Evolutionary conservation across 768 basidiomycete species (phyloP).

Genomic region (Leccinum broughii): DNA sequence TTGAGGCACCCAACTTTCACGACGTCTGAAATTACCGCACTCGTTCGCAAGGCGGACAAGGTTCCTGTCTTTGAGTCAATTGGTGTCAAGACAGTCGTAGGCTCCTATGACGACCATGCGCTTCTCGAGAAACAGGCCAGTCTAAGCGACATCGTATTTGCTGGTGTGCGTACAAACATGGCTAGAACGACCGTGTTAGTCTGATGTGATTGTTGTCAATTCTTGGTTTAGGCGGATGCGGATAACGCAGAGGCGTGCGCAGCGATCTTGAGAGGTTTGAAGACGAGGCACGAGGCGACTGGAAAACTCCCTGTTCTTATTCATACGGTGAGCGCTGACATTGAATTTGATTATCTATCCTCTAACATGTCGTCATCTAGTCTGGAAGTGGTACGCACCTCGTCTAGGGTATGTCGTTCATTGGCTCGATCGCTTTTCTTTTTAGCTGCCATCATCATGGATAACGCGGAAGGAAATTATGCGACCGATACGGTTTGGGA

Average conservation of each 20-base stretch:
- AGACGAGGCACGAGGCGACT: slow-evolving; percentile 42
- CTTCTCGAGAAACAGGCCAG: slow-evolving; percentile 46
- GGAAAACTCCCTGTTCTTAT: slow-evolving; percentile 51
- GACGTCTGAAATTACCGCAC: slow-evolving; percentile 27
- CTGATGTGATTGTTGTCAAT: background rate
- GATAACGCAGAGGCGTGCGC: slow-evolving; percentile 47
- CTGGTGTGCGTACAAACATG: slow-evolving; percentile 32
- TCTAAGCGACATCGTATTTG: slow-evolving; percentile 45
- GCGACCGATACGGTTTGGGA: slow-evolving; percentile 43
- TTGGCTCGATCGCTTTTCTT: background rate
- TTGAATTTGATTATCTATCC: too few species aligned
- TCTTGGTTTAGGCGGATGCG: slow-evolving; percentile 39
- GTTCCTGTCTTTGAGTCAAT: slow-evolving; percentile 19
- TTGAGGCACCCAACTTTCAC: slow-evolving; percentile 26
- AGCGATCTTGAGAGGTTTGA: slow-evolving; percentile 54
- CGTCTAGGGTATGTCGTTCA: background rate
- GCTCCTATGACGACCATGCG: slow-evolving; percentile 45
- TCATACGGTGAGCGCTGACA: slow-evolving; percentile 51
- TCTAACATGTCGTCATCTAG: slow-evolving; percentile 27
- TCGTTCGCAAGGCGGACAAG: slow-evolving; percentile 35
- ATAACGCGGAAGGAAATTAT: slow-evolving; percentile 45
- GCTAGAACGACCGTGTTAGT: background rate
- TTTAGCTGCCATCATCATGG: slow-evolving; percentile 41
- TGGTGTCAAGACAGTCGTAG: slow-evolving; percentile 34
- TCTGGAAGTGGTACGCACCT: slow-evolving; percentile 48